Evolutionary conservation across 108 stramenopile species (phyloP).

Genomic region (Nitzschia palea): DNA sequence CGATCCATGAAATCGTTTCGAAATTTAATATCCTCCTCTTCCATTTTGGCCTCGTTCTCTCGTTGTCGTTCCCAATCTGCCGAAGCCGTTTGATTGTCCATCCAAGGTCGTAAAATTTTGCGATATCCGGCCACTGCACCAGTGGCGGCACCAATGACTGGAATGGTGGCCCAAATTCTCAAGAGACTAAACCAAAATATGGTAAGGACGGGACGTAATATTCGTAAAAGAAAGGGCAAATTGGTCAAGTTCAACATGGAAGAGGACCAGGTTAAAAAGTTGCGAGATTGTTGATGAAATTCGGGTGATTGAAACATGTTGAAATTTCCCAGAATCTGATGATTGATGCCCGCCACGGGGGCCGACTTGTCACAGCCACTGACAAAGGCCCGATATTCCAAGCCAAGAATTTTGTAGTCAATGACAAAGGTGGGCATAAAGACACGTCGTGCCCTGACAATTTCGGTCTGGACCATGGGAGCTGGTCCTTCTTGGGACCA

Average conservation of each 20-base stretch:
- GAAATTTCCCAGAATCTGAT: slow-evolving; percentile 41
- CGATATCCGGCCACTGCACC: slow-evolving; percentile 66
- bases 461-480: slow-evolving; percentile 60
- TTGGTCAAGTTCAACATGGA: slow-evolving; percentile 1
- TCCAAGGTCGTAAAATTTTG: slow-evolving; percentile 74
- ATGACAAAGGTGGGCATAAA: slow-evolving; percentile 83
- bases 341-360: slow-evolving; percentile 67
- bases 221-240: slow-evolving; percentile 4
- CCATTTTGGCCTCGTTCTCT: slow-evolving; percentile 58
- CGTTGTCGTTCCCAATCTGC: slow-evolving; percentile 87
- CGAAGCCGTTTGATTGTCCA: slow-evolving; percentile 48
- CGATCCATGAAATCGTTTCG: slow-evolving; percentile 57
- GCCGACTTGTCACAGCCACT: slow-evolving; percentile 72
- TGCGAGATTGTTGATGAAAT: slow-evolving; percentile 26
- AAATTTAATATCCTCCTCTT: slow-evolving; percentile 12
- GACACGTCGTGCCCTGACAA: slow-evolving; percentile 60
- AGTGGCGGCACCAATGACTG: slow-evolving; percentile 56
- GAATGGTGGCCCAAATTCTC: slow-evolving; percentile 40
- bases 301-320: slow-evolving; percentile 20
- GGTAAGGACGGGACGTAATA: slow-evolving; percentile 12
- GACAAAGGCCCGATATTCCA: slow-evolving; percentile 70
- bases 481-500: slow-evolving; percentile 10
- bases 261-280: slow-evolving; percentile 31
- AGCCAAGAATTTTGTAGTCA: slow-evolving; percentile 70
- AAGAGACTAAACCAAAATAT: slow-evolving; percentile 32